These are phyloP conservation scores for Pilobolus umbonatus DNA, from an alignment of 192 early-diverging fungal species.

Conservation along the genomic window DNA sequence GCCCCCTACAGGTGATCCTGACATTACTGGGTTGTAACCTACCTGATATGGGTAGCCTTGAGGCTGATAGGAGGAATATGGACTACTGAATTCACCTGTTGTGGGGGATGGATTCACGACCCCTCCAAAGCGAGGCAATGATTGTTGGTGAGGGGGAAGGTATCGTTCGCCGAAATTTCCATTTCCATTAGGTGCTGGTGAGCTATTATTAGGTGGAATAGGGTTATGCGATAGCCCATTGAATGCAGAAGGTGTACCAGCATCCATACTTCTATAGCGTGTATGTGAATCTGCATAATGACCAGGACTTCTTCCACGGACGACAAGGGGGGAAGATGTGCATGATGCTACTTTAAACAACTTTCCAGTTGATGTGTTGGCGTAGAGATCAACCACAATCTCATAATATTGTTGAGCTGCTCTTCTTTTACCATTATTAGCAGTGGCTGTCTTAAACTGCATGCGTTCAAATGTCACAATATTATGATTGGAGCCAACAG, in stretches of 20 bases:
- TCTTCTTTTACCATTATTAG: slow-evolving; percentile 84
- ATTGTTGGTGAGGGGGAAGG: slow-evolving; percentile 3
- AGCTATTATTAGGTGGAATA: neutral
- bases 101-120: neutral
- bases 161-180: neutral
- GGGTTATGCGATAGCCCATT: neutral
- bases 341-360: slow-evolving; percentile 54
- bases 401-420: slow-evolving; percentile 91
- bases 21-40: neutral
- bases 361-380: slow-evolving; percentile 53
- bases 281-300: slow-evolving; percentile 66
- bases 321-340: slow-evolving; percentile 74
- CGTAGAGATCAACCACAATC: slow-evolving; percentile 68
- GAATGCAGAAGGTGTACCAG: neutral
- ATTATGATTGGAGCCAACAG: slow-evolving; percentile 43
- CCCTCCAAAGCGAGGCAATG: neutral
- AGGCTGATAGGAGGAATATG: slow-evolving; percentile 1
- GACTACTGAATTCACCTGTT: neutral
- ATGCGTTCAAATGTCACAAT: slow-evolving; percentile 79
- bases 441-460: slow-evolving; percentile 92
- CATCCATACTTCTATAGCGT: slow-evolving; percentile 26
- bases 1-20: neutral
- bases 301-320: slow-evolving; percentile 84
- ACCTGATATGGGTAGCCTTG: neutral
- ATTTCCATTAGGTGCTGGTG: neutral